Conservation (phyloP, 129 eudicot species). For the Smallanthus sonchifolius region DNA sequence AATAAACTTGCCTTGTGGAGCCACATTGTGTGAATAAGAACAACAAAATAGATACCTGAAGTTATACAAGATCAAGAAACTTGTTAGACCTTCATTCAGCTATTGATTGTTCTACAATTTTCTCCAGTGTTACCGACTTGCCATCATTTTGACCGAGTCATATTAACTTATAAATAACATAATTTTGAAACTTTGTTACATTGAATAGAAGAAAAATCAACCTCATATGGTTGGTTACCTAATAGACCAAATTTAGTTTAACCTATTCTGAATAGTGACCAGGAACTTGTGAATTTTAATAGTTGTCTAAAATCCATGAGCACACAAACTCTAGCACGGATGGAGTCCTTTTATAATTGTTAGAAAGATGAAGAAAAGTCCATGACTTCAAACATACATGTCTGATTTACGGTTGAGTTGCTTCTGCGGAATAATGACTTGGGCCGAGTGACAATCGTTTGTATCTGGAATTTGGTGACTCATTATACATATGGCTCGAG, state of each 20-base stretch:
- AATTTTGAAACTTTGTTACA: neutral
- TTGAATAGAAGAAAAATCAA: neutral
- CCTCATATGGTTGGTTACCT: neutral
- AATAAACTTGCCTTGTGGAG: slow-evolving; percentile 84
- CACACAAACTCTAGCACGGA: neutral
- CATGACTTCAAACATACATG: slow-evolving; percentile 47
- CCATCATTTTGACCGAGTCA: neutral
- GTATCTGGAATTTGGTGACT: slow-evolving; percentile 96
- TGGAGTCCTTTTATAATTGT: neutral
- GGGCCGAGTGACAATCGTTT: slow-evolving; percentile 82
- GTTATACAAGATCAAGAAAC: neutral
- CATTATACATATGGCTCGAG: slow-evolving; percentile 95
- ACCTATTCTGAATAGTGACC: neutral
- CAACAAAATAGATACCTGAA: slow-evolving; percentile 90
- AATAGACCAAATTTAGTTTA: neutral
- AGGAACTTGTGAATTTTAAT: neutral
- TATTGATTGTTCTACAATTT: neutral
- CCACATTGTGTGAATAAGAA: slow-evolving; percentile 89
- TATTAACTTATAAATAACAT: neutral
- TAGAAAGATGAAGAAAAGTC: neutral
- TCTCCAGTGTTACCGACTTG: neutral
- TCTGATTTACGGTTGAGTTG: slow-evolving; percentile 94
- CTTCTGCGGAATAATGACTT: slow-evolving; percentile 91
- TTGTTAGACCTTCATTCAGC: neutral
- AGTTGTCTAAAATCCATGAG: neutral